A percentile compares a stretch with the other conserved stretches of the same genome.
Conservation (phyloP, 2,329 filamentous ascomycete genomes). For the Penicillium sp. region DNA sequence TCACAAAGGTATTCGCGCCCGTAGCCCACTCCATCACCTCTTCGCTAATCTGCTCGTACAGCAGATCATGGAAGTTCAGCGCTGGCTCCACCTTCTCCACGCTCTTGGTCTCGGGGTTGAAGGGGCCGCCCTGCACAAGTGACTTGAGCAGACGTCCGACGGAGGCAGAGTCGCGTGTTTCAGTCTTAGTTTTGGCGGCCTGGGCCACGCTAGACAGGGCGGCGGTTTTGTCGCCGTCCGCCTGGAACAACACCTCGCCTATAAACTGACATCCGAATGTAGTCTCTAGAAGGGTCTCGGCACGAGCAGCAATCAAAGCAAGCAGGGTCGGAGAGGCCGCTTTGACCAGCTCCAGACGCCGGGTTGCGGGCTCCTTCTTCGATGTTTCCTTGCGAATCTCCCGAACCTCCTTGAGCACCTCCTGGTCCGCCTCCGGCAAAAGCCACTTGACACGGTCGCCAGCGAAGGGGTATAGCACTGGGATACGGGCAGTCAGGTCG, state of each 20-base stretch:
- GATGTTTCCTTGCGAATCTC: conserved; percentile 75
- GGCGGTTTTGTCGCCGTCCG: conserved; percentile 67
- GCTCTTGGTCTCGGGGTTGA: conserved; percentile 67
- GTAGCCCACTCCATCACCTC: conserved; percentile 78
- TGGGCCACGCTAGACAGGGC: conserved; percentile 64
- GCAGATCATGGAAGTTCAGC: conserved; percentile 69
- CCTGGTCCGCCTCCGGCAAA: conserved; percentile 59
- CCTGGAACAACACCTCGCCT: conserved; percentile 71
- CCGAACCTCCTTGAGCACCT: conserved; percentile 70
- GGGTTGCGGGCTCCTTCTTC: conserved; percentile 78
- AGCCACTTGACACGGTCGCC: conserved; percentile 57
- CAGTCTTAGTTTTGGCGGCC: conserved; percentile 39
- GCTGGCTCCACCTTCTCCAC: conserved; percentile 68
- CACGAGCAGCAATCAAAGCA: conserved; percentile 63
- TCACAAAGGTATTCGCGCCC: conserved; percentile 77
- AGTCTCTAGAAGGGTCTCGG: conserved; percentile 64
- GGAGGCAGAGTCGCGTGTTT: conserved; percentile 57
- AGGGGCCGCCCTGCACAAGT: conserved; percentile 82
- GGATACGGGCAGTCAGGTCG: conserved; percentile 50
- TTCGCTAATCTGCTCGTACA: conserved; percentile 77
- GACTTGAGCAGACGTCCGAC: conserved; percentile 85
- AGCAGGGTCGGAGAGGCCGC: conserved; percentile 71
- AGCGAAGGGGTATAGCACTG: conserved; percentile 77
- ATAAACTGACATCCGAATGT: conserved; percentile 85
- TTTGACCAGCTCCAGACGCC: conserved; percentile 70